Evolutionary conservation across 2,329 filamentous ascomycete species (phyloP).

Genomic region (Fusarium pseudoanthophilum): DNA sequence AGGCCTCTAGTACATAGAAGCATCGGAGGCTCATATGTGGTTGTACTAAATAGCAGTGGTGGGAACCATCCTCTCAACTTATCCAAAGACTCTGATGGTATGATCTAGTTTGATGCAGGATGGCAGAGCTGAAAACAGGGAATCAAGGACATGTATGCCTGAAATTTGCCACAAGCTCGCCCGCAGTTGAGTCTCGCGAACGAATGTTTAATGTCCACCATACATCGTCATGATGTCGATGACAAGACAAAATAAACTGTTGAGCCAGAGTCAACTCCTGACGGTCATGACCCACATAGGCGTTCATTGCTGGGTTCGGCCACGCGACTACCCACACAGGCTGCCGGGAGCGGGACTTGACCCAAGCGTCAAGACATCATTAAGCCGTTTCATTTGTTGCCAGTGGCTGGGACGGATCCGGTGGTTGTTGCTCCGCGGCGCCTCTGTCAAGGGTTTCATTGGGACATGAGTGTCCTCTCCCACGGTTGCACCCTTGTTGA

Average conservation of each 20-base stretch:
- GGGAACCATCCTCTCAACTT: neutral
- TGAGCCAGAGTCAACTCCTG: constrained; percentile 36
- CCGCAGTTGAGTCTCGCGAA: neutral
- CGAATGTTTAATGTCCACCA: neutral
- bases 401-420: constrained; percentile 40
- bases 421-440: constrained; percentile 28
- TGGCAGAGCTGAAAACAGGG: neutral
- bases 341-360: constrained; percentile 37
- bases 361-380: constrained; percentile 39
- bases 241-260: constrained; percentile 24
- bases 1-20: neutral
- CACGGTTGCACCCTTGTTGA: constrained; percentile 20
- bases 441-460: constrained; percentile 23
- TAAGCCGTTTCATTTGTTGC: constrained; percentile 37
- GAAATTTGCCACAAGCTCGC: constrained; percentile 20
- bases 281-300: constrained; percentile 30
- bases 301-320: constrained; percentile 37
- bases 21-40: neutral
- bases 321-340: constrained; percentile 44
- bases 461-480: constrained; percentile 17
- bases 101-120: neutral
- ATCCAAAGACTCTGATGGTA: neutral
- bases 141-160: neutral
- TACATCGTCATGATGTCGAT: constrained; percentile 13
- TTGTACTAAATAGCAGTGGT: neutral